A percentile compares a stretch with the other conserved stretches of the same genome.
Conservation (phyloP, 208 protist species). For the Leishmania lainsoni region DNA sequence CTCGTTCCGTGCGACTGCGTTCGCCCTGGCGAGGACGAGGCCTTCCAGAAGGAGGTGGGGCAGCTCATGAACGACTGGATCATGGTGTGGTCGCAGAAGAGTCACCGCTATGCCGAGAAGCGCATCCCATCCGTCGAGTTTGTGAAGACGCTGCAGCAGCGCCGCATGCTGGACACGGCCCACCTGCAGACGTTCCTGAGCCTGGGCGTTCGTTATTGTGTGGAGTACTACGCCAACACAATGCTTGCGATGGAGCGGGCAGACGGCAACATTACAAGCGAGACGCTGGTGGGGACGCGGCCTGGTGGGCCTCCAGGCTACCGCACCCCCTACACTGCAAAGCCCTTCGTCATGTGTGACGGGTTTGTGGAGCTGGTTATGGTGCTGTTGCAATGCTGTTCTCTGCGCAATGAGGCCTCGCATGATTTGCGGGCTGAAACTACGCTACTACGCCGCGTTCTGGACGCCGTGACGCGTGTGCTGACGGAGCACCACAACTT, state of each 20-base stretch:
- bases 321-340: slow-evolving; percentile 61
- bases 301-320: slow-evolving; percentile 73
- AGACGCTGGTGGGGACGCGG: slow-evolving; percentile 33
- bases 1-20: slow-evolving; percentile 49
- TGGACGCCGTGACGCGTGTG: slow-evolving; percentile 72
- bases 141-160: slow-evolving; percentile 78
- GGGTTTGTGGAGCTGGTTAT: slow-evolving; percentile 94
- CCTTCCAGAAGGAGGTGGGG: slow-evolving; percentile 48
- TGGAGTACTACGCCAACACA: slow-evolving; percentile 90
- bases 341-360: slow-evolving; percentile 83
- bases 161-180: slow-evolving; percentile 81
- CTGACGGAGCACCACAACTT: slow-evolving; percentile 80
- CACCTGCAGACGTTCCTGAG: slow-evolving; percentile 86
- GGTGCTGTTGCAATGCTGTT: slow-evolving; percentile 87
- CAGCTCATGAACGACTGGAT: slow-evolving; percentile 89
- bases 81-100: slow-evolving; percentile 41
- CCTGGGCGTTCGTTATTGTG: slow-evolving; percentile 78
- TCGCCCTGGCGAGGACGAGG: slow-evolving; percentile 48
- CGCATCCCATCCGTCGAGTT: slow-evolving; percentile 68
- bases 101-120: slow-evolving; percentile 47
- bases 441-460: slow-evolving; percentile 76
- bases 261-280: slow-evolving; percentile 30
- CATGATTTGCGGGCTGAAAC: slow-evolving; percentile 60
- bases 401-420: slow-evolving; percentile 56
- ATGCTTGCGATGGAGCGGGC: slow-evolving; percentile 79